Evolutionary conservation across 306 rosid species (phyloP).

Genomic region (Fragaria nilgerrensis): DNA sequence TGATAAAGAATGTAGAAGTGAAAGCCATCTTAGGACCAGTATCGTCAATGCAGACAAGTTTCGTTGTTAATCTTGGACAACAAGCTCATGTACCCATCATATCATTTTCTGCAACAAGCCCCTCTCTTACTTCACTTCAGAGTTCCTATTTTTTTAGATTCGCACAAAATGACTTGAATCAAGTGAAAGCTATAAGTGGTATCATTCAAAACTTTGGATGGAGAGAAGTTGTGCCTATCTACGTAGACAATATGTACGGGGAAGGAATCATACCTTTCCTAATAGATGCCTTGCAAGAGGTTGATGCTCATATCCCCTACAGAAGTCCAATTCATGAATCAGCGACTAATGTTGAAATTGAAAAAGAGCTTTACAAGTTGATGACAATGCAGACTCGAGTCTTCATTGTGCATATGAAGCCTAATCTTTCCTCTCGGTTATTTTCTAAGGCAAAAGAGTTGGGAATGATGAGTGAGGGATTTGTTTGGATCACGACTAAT

Average conservation of each 20-base stretch:
- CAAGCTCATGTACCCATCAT: not conserved
- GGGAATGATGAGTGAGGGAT: conserved; percentile 38
- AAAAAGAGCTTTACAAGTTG: not conserved
- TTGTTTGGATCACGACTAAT: conserved; percentile 41
- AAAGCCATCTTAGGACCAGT: not conserved
- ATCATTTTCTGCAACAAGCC: conserved; percentile 1
- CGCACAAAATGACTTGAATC: not conserved
- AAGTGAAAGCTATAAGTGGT: not conserved
- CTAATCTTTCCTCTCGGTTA: conserved; percentile 11
- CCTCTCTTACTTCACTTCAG: not conserved
- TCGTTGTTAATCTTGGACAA: not conserved
- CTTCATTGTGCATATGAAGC: conserved; percentile 35
- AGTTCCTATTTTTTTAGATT: not conserved
- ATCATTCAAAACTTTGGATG: not conserved
- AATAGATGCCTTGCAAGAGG: not conserved
- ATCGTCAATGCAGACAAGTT: not conserved
- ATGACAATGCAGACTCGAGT: not conserved
- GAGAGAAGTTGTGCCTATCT: not conserved
- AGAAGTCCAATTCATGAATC: not conserved
- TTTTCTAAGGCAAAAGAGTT: conserved; percentile 28
- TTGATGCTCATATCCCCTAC: not conserved
- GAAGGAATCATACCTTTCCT: not conserved
- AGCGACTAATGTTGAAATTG: not conserved
- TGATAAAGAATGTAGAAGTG: conserved; percentile 1
- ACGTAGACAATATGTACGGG: conserved; percentile 1